These are phyloP conservation scores for Thecaphora thlaspeos DNA, from an alignment of 1,284 basidiomycete species.

Conservation along the genomic window DNA sequence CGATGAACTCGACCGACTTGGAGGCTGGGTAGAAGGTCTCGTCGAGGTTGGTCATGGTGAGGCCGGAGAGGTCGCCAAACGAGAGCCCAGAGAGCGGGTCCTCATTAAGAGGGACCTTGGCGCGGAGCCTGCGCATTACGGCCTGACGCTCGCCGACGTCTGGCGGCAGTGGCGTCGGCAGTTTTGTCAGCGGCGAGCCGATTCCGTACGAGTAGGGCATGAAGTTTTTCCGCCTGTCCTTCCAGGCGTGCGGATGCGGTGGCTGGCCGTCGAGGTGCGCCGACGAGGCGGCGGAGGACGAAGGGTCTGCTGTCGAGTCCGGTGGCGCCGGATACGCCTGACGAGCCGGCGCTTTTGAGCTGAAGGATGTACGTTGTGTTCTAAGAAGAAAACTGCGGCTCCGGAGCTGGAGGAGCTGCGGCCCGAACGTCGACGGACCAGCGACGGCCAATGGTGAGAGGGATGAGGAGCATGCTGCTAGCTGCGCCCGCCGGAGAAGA, in stretches of 20 bases:
- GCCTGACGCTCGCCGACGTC: slow-evolving; percentile 27
- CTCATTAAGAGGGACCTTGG: slow-evolving; percentile 4
- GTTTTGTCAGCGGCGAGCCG: slow-evolving; percentile 24
- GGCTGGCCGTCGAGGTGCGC: no score
- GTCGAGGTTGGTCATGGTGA: slow-evolving; percentile 36
- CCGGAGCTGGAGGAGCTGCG: no score
- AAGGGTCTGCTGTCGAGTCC: no score
- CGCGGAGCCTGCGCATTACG: slow-evolving; percentile 11
- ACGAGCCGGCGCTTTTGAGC: no score
- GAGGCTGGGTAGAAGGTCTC: slow-evolving; percentile 44
- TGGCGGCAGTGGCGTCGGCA: slow-evolving; percentile 33
- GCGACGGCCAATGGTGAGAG: no score
- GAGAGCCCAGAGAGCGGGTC: slow-evolving; percentile 14
- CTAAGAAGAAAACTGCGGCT: no score
- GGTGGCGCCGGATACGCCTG: no score
- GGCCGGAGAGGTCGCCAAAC: slow-evolving; percentile 29
- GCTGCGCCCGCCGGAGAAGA: no score
- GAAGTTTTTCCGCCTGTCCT: slow-evolving; percentile 12
- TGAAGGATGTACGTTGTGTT: no score
- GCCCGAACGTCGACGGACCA: no score
- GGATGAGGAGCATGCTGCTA: no score
- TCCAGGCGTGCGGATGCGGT: not conserved
- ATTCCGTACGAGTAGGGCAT: slow-evolving; percentile 26
- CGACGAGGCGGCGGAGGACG: no score
- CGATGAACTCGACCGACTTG: slow-evolving; percentile 37